Evolutionary conservation across 495 filamentous ascomycete genomes (phyloP).

Genomic region (Oidiodendron maius): DNA sequence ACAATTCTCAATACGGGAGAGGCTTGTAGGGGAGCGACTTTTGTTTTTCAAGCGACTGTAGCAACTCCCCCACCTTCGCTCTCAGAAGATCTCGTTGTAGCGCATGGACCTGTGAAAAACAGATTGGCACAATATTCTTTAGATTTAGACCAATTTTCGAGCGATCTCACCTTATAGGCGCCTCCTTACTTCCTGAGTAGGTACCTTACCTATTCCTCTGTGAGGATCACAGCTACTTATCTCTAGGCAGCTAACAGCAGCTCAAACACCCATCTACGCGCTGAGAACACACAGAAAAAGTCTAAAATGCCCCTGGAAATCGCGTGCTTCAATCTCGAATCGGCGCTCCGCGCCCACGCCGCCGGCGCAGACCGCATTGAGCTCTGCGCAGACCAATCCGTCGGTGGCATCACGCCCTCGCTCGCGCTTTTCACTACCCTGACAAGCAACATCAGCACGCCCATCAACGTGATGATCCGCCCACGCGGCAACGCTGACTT

Average conservation of each 20-base stretch:
- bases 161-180: too few species aligned
- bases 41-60: too few species aligned
- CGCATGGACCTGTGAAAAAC: too few species aligned
- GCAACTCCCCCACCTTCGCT: too few species aligned
- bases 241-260: background rate
- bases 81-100: too few species aligned
- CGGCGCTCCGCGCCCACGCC: slow-evolving; percentile 33
- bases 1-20: too few species aligned
- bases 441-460: slow-evolving; percentile 26
- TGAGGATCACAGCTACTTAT: background rate
- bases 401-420: slow-evolving; percentile 15
- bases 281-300: background rate
- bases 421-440: slow-evolving; percentile 12
- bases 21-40: too few species aligned
- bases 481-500: slow-evolving; percentile 34
- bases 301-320: slow-evolving; percentile 35
- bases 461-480: slow-evolving; percentile 46
- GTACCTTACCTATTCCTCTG: too few species aligned
- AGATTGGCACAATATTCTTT: too few species aligned
- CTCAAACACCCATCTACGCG: too few species aligned
- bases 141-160: too few species aligned
- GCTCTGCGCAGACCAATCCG: slow-evolving; percentile 23
- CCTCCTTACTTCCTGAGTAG: too few species aligned
- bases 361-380: slow-evolving; percentile 45
- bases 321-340: slow-evolving; percentile 40